These are phyloP conservation scores for Yamadazyma sp. DNA, from an alignment of 1,139 yeast species.

Conservation along the genomic window DNA sequence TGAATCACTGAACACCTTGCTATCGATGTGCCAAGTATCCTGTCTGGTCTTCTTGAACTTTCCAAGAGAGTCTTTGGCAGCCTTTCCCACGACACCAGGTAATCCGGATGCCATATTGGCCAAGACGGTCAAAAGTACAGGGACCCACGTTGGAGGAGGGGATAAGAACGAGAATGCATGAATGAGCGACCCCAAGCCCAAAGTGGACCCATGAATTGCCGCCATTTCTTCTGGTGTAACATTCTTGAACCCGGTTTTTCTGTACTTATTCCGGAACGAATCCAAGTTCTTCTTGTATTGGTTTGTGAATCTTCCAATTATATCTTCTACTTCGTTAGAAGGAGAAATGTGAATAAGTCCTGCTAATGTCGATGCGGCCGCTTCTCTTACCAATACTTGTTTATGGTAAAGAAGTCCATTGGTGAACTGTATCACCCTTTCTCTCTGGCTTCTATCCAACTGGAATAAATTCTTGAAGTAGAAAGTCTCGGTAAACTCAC, in stretches of 20 bases:
- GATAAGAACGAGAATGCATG: slow-evolving; percentile 89
- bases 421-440: slow-evolving; percentile 52
- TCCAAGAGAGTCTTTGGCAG: slow-evolving; percentile 81
- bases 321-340: slow-evolving; percentile 46
- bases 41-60: slow-evolving; percentile 90
- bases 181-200: slow-evolving; percentile 86
- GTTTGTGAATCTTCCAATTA: slow-evolving; percentile 26
- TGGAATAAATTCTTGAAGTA: slow-evolving; percentile 70
- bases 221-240: slow-evolving; percentile 43
- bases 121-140: slow-evolving; percentile 64
- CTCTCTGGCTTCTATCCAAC: slow-evolving; percentile 50
- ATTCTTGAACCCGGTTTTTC: slow-evolving; percentile 30
- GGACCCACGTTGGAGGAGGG: slow-evolving; percentile 93
- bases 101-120: slow-evolving; percentile 70
- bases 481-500: slow-evolving; percentile 72
- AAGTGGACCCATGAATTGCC: slow-evolving; percentile 77
- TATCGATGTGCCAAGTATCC: slow-evolving; percentile 95
- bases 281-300: slow-evolving; percentile 32
- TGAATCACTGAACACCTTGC: slow-evolving; percentile 68
- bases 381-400: slow-evolving; percentile 73
- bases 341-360: slow-evolving; percentile 83
- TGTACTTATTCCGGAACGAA: slow-evolving; percentile 29
- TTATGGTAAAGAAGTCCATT: slow-evolving; percentile 58
- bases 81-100: slow-evolving; percentile 76
- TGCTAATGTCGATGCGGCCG: slow-evolving; percentile 73